Percentiles rank a stretch among this genome's conserved stretches.
Evolutionary conservation across 306 rosid genomes (phyloP).

Genomic region (Fragaria iinumae): DNA sequence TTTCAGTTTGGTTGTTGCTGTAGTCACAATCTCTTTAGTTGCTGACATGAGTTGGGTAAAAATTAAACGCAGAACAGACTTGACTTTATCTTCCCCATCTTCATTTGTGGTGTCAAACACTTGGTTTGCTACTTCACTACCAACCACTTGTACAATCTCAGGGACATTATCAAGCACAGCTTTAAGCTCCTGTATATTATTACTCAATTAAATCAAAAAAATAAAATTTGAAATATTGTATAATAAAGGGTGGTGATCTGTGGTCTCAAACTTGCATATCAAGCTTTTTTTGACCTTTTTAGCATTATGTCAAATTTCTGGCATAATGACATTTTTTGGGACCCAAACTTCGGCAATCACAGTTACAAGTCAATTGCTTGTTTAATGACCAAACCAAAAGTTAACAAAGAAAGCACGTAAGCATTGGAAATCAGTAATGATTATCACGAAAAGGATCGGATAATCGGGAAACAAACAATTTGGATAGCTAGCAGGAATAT

Average conservation of each 20-base stretch:
- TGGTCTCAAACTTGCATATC: not conserved
- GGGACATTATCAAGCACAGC: constrained; percentile 67
- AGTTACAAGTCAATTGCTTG: not conserved
- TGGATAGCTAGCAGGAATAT: not conserved
- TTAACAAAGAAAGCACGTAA: constrained; percentile 8
- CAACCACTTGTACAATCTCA: constrained; percentile 70
- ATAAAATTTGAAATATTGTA: not conserved
- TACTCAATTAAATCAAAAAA: not conserved
- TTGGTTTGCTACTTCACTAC: constrained; percentile 50
- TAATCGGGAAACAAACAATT: constrained; percentile 6
- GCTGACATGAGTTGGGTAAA: constrained; percentile 88
- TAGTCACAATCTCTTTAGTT: constrained; percentile 47
- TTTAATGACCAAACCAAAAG: constrained; percentile 12
- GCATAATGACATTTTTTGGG: not conserved
- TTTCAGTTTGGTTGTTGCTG: constrained; percentile 52
- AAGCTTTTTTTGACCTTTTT: constrained; percentile 1
- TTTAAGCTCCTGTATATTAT: constrained; percentile 65
- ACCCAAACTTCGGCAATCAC: not conserved
- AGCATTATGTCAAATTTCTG: not conserved
- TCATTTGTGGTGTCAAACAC: constrained; percentile 41
- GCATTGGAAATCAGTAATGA: not conserved
- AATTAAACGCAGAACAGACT: constrained; percentile 50
- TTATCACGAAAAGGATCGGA: not conserved
- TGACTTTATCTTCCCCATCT: constrained; percentile 53
- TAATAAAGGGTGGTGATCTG: not conserved